Evolutionary conservation across 2,329 filamentous ascomycete genomes (phyloP).

Genomic region (Botrytis aclada): DNA sequence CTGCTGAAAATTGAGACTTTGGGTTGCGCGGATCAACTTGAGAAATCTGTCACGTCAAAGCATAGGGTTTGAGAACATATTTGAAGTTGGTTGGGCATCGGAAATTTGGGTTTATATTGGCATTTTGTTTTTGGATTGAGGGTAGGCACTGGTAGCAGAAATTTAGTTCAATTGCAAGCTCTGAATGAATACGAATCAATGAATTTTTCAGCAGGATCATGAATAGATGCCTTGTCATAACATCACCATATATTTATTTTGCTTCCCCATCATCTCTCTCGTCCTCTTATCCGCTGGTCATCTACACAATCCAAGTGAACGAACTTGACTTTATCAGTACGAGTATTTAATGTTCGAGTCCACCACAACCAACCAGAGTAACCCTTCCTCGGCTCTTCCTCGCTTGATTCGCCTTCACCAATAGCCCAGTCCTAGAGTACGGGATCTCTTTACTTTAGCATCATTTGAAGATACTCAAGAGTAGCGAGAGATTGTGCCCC

Average conservation of each 20-base stretch:
- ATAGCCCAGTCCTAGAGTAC: too few relatives aligned
- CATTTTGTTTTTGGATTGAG: neutral
- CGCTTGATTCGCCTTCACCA: too few relatives aligned
- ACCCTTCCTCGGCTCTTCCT: neutral
- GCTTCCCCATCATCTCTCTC: neutral
- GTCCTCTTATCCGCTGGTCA: neutral
- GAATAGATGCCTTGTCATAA: neutral
- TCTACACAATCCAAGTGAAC: accelerated
- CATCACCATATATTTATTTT: neutral
- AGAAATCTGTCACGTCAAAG: neutral
- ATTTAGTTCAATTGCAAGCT: neutral
- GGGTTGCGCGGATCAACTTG: neutral
- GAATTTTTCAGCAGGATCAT: neutral
- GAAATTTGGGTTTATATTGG: neutral
- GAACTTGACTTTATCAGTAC: neutral
- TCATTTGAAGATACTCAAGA: neutral
- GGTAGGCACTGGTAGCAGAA: neutral
- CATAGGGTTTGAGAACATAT: neutral
- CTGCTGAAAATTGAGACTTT: too few relatives aligned
- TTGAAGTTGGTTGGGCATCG: neutral
- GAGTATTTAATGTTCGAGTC: neutral
- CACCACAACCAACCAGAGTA: too few relatives aligned
- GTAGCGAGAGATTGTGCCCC: neutral
- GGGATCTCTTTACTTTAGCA: too few relatives aligned
- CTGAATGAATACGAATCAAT: neutral